A percentile compares a stretch with the other conserved stretches of the same genome.
Conservation (phyloP, 176 grass and related monocot species). For the Rhynchospora pubera region DNA sequence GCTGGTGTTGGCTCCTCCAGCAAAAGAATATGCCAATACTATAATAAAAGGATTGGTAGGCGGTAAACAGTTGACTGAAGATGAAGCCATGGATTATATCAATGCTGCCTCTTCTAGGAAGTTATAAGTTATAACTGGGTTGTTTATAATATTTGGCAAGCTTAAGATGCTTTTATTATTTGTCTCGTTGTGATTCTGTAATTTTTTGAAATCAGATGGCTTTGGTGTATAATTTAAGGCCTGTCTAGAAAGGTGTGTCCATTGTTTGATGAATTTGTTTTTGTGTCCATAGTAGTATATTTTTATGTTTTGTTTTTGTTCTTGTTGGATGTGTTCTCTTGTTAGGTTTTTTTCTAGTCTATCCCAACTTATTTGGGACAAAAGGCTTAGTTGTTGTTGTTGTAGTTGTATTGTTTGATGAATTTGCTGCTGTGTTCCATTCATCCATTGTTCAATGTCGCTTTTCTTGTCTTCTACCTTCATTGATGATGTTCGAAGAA, state of each 20-base stretch:
- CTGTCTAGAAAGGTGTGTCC: background rate
- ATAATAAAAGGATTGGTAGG: constrained; percentile 67
- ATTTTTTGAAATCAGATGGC: background rate
- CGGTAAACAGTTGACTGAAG: constrained; percentile 52
- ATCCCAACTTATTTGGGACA: too few species aligned
- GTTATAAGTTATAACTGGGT: constrained; percentile 35
- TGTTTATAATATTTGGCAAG: background rate
- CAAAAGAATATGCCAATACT: constrained; percentile 43
- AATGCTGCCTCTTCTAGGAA: constrained; percentile 29
- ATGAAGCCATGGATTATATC: constrained; percentile 51
- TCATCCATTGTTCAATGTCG: background rate
- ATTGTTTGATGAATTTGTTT: too few species aligned
- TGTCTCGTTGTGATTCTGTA: background rate
- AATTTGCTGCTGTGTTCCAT: background rate
- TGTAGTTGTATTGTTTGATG: too few species aligned
- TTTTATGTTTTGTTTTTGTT: too few species aligned
- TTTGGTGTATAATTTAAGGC: background rate
- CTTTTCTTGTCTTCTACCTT: background rate
- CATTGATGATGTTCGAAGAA: background rate
- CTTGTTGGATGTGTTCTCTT: too few species aligned
- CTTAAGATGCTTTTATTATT: background rate
- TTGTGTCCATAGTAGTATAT: too few species aligned
- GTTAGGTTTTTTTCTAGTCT: too few species aligned
- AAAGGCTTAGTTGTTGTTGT: too few species aligned
- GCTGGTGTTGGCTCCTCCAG: constrained; percentile 42